These are phyloP conservation scores for Wallacemonas collosoma DNA, from an alignment of 208 protist species.

Conservation along the genomic window DNA sequence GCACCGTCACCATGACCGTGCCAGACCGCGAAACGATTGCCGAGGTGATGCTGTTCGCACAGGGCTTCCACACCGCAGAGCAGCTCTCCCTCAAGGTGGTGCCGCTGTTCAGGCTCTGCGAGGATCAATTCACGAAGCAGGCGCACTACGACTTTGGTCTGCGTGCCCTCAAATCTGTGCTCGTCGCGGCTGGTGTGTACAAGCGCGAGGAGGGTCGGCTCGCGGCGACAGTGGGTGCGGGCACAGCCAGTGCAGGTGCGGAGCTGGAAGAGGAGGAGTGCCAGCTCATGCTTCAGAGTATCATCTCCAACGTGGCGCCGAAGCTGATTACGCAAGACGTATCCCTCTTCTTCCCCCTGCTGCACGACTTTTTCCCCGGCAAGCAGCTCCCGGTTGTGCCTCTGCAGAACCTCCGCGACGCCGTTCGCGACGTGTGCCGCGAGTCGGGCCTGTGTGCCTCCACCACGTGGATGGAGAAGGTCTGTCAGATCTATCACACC, in stretches of 20 bases:
- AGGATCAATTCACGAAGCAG: conserved; percentile 98
- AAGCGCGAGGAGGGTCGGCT: conserved; percentile 71
- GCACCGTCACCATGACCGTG: conserved; percentile 97
- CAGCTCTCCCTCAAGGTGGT: conserved; percentile 97
- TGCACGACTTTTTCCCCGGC: conserved; percentile 98
- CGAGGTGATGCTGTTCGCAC: conserved; percentile 99
- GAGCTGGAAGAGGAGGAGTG: conserved; percentile 67
- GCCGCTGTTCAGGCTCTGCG: conserved; percentile 98
- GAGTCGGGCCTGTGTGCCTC: conserved; percentile 60
- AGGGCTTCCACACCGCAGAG: conserved; percentile 98
- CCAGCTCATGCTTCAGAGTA: conserved; percentile 91
- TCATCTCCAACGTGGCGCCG: conserved; percentile 97
- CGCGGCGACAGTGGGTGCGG: background rate
- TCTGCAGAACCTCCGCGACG: conserved; percentile 56
- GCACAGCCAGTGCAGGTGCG: background rate
- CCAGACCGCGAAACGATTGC: conserved; percentile 99
- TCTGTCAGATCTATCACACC: conserved; percentile 98
- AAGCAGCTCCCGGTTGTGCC: conserved; percentile 43
- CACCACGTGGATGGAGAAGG: conserved; percentile 96
- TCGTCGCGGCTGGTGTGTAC: conserved; percentile 96
- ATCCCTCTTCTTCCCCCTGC: conserved; percentile 93
- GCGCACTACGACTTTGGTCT: conserved; percentile 99
- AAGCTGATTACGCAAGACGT: conserved; percentile 98
- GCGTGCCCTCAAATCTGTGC: conserved; percentile 99
- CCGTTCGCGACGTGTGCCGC: conserved; percentile 85